A percentile compares a stretch with the other conserved stretches of the same genome.
These are phyloP conservation scores for Didymella glomerata DNA, from an alignment of 2,329 filamentous ascomycete species.

Conservation along the genomic window DNA sequence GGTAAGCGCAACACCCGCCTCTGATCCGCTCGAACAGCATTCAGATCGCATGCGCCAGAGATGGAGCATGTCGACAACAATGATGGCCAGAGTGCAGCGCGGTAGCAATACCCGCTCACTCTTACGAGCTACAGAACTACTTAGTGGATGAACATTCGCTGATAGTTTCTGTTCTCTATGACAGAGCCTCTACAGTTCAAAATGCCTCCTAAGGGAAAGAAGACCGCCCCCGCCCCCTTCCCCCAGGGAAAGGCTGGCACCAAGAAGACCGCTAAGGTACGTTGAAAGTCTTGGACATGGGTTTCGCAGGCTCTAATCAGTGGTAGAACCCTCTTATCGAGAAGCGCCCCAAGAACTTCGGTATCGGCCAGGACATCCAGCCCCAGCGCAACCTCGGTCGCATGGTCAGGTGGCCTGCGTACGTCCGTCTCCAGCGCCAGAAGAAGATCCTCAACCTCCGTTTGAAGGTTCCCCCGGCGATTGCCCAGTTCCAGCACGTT, in stretches of 20 bases:
- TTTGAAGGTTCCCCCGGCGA: slow-evolving; percentile 96
- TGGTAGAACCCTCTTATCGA: slow-evolving; percentile 96
- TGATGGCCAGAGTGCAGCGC: slow-evolving; percentile 52
- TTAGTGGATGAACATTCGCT: slow-evolving; percentile 82
- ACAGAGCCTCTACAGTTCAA: slow-evolving; percentile 77
- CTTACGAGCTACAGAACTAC: slow-evolving; percentile 55
- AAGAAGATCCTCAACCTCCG: slow-evolving; percentile 97
- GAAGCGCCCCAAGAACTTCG: slow-evolving; percentile 97
- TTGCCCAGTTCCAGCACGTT: slow-evolving; percentile 97
- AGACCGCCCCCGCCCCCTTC: slow-evolving; percentile 88
- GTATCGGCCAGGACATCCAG: slow-evolving; percentile 93
- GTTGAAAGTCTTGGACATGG: slow-evolving; percentile 50
- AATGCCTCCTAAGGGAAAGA: slow-evolving; percentile 87
- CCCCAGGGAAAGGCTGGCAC: slow-evolving; percentile 74
- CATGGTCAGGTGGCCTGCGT: slow-evolving; percentile 97
- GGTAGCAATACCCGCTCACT: slow-evolving; percentile 49
- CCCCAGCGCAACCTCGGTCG: slow-evolving; percentile 73
- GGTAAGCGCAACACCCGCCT: slow-evolving; percentile 48
- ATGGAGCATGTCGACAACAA: slow-evolving; percentile 44
- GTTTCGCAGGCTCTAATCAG: slow-evolving; percentile 31
- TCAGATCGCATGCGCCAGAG: slow-evolving; percentile 42
- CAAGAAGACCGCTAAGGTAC: slow-evolving; percentile 97
- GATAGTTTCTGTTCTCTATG: slow-evolving; percentile 99
- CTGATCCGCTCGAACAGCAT: slow-evolving; percentile 45
- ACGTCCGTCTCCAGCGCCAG: slow-evolving; percentile 95